Evolutionary conservation across 139 green algal species (phyloP), one percentile per base, ranked within the genome.

Genomic region (Pleodorina starrii): DNA sequence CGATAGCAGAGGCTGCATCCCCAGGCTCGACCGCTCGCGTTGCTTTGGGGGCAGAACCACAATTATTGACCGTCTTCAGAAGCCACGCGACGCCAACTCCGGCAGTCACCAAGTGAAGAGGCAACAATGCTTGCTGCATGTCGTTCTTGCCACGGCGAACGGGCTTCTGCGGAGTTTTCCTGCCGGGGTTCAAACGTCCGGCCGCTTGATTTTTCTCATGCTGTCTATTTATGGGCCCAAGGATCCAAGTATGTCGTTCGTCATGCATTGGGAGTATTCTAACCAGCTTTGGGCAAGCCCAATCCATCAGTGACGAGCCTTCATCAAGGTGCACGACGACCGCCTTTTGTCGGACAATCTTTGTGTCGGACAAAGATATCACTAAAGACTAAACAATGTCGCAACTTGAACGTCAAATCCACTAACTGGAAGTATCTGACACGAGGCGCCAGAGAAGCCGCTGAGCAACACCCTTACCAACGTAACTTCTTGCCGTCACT

Each of bases 401-500:
- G n/a, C n/a, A n/a, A n/a, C n/a, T n/a, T n/a, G n/a, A n/a, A n/a
- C n/a, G n/a, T n/a, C n/a, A n/a, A n/a, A n/a, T n/a, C n/a, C n/a
- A n/a, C n/a, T n/a, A n/a, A n/a, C n/a, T n/a, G n/a, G n/a, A n/a
- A n/a, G n/a, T n/a, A n/a, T n/a, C n/a, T n/a, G n/a, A n/a, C n/a
- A n/a, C n/a, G n/a, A n/a, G n/a, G n/a, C n/a, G n/a, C n/a, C n/a
- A 5, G 7, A 66, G 54, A 66, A 25, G 54, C 29, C 29, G 29
- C 50, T 32, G 54, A 76, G 68, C 68, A 76, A 76, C 68, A 76
- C 68, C 68, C 68, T 68, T 76, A 36, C 63, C 63, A 73, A 35
- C 63, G 29, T 40, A 19, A 73, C 27, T 73, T 11, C 21, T 11
- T 38, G 63, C 32, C 25, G 1, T 2, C 6, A 73, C 63, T 32